A percentile compares a stretch with the other conserved stretches of the same genome.
phyloP scores from a whole-genome alignment of 163 green algal species.

The Scenedesmus sp. region DNA sequence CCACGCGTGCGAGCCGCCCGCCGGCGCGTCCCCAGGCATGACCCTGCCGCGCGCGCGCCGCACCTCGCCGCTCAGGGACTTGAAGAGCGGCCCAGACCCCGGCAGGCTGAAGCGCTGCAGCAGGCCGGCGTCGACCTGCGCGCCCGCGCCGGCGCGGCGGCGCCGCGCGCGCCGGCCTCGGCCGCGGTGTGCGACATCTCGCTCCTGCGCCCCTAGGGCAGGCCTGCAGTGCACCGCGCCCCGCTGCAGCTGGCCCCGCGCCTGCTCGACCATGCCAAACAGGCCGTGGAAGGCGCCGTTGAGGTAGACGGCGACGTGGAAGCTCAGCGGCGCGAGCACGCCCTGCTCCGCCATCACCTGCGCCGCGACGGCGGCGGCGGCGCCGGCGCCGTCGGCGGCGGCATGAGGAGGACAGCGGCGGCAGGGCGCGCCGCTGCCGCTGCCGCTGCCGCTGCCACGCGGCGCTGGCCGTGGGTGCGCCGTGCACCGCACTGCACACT shows the following conservation, averaged over 20 bases:
- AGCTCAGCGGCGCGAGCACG: constrained; percentile 59
- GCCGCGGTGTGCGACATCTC: not conserved
- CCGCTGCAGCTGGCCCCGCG: not conserved
- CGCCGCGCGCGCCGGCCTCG: no score
- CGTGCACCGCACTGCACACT: no score
- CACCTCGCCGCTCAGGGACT: constrained; percentile 67
- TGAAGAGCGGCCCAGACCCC: constrained; percentile 60
- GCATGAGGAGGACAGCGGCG: not conserved
- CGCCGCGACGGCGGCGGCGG: no score
- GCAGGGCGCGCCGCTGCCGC: not conserved
- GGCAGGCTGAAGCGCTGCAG: constrained; percentile 37
- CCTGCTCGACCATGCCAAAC: constrained; percentile 72
- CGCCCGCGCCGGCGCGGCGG: no score
- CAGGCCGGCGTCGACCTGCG: constrained; percentile 5
- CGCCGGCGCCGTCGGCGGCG: not conserved
- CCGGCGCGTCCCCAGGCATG: no score
- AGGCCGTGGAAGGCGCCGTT: constrained; percentile 88
- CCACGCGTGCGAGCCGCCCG: no score
- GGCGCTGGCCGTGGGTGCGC: no score
- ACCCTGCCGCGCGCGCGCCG: no score
- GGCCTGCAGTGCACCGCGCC: not conserved
- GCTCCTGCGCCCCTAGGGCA: not conserved
- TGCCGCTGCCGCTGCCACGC: constrained; percentile 11
- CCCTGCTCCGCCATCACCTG: constrained; percentile 59
- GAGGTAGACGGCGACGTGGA: constrained; percentile 73